Evolutionary conservation across 2,329 filamentous ascomycete species (phyloP), one percentile per base, ranked within the genome.

Genomic region (Chaetomium strumarium): DNA sequence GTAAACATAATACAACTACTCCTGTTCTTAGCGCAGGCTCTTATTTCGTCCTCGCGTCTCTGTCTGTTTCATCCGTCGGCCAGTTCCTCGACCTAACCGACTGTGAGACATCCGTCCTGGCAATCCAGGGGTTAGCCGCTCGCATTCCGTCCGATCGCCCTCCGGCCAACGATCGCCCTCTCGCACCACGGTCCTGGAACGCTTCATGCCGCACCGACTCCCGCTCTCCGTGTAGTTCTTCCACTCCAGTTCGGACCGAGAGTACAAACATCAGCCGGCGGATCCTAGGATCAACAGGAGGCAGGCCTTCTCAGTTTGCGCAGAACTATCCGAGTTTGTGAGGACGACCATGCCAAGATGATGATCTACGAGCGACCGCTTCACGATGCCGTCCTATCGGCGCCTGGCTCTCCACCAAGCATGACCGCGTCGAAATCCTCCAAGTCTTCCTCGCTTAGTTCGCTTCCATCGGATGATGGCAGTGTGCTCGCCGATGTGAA

Each of bases 381-480:
- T 51, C 66, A 69, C 62, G 65, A 74, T 58, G 60, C 67, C 71
- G 51, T 74, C 70, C 59, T 68, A 52, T 64, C 67, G 41, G 67
- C 65, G 51, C 84, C 85, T 43, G 81, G 79, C 67, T 89, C 86
- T 59, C 86, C 86, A 53, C 86, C 86, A 56, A 88, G 89, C 63
- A 83, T 95, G 72, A 89, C 86, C 45, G 71, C 75, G 60, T 95
- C 89, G 55, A 95, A 92, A 70, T 93, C 89, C 57, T 95, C 89
- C 59, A 95, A 93, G 70, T 90, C 90, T 29, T 95, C 89, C 5
- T 95, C 90, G 46, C 87, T 92, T 64, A 86, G 85, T 62, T 95
- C 90, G 36, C 84, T 86, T 52, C 84, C 81, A 56, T 86, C 84
- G 63, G 86, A 90, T 63, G 87, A 88, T 61, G 83, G 85, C 64